phyloP scores from a whole-genome alignment of 2,329 filamentous ascomycete species.

The Aspergillus udagawae region DNA sequence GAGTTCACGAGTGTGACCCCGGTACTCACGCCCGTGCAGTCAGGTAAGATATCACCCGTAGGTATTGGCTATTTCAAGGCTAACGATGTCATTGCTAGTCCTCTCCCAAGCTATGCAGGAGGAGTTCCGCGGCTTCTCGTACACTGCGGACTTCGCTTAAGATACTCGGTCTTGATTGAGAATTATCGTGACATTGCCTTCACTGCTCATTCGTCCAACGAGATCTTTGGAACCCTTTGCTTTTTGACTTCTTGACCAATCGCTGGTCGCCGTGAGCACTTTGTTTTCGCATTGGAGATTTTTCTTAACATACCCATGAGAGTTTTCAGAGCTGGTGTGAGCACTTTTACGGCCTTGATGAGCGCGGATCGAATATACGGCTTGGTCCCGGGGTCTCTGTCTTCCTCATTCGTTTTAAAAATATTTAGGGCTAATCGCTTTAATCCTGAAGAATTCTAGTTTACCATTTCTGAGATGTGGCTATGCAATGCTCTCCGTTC shows the following conservation, averaged over 20 bases:
- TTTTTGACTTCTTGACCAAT: conserved; percentile 16
- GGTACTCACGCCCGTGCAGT: conserved; percentile 93
- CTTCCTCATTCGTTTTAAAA: neutral
- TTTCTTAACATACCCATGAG: conserved; percentile 26
- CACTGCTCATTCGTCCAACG: conserved; percentile 8
- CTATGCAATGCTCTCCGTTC: neutral
- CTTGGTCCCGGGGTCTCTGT: conserved; percentile 8
- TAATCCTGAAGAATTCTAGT: neutral
- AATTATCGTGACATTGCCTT: conserved; percentile 6
- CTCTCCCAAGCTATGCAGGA: conserved; percentile 98
- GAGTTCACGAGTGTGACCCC: conserved; percentile 98
- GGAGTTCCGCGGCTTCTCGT: conserved; percentile 98
- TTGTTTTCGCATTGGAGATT: conserved; percentile 18
- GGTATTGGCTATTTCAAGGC: neutral
- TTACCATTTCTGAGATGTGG: neutral
- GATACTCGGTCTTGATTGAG: conserved; percentile 13
- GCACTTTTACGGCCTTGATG: conserved; percentile 10
- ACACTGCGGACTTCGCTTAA: conserved; percentile 85
- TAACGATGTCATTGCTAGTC: conserved; percentile 52
- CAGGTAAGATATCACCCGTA: conserved; percentile 60
- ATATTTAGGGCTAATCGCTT: neutral
- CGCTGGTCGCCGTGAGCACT: conserved; percentile 15
- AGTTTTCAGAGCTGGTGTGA: conserved; percentile 22
- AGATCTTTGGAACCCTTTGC: conserved; percentile 15
- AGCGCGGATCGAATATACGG: conserved; percentile 18